phyloP scores from a whole-genome alignment of 768 basidiomycete genomes.

The Suillus paluster region DNA sequence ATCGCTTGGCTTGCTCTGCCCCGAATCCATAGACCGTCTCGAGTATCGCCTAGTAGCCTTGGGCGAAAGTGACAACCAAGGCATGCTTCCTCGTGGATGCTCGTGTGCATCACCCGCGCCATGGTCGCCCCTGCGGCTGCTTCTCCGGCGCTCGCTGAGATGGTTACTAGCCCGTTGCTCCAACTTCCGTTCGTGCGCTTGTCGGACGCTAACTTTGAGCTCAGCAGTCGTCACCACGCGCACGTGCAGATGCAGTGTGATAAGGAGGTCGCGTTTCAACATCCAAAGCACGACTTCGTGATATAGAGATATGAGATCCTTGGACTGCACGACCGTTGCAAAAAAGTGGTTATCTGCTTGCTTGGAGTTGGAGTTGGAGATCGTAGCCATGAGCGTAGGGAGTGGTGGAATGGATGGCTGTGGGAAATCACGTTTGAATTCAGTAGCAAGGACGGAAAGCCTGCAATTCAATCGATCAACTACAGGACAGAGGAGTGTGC shows the following conservation, averaged over 20 bases:
- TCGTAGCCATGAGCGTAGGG: slow-evolving; percentile 70
- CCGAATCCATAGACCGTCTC: slow-evolving; percentile 52
- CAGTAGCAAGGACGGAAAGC: slow-evolving; percentile 49
- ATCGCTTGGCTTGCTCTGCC: slow-evolving; percentile 44
- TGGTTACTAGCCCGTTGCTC: slow-evolving; percentile 29
- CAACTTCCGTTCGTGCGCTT: slow-evolving; percentile 42
- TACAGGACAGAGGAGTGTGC: background rate
- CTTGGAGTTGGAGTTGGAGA: slow-evolving; percentile 71
- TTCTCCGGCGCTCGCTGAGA: slow-evolving; percentile 26
- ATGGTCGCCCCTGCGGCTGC: slow-evolving; percentile 20
- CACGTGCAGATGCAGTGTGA: slow-evolving; percentile 84
- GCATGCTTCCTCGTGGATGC: slow-evolving; percentile 24
- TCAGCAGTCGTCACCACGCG: slow-evolving; percentile 79
- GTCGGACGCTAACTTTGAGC: slow-evolving; percentile 73
- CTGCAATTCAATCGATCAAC: slow-evolving; percentile 14
- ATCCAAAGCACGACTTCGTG: slow-evolving; percentile 90
- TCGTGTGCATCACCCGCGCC: slow-evolving; percentile 14
- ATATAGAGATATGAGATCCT: slow-evolving; percentile 71
- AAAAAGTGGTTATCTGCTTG: slow-evolving; percentile 77
- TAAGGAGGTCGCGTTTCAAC: slow-evolving; percentile 82
- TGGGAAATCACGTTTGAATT: slow-evolving; percentile 68
- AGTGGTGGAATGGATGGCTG: slow-evolving; percentile 68
- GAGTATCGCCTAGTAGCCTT: slow-evolving; percentile 53
- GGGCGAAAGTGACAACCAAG: slow-evolving; percentile 62
- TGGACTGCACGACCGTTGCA: slow-evolving; percentile 72